Evolutionary conservation across 2,329 filamentous ascomycete species (phyloP), one percentile per base, ranked within the genome.

Genomic region (Venturia effusa): DNA sequence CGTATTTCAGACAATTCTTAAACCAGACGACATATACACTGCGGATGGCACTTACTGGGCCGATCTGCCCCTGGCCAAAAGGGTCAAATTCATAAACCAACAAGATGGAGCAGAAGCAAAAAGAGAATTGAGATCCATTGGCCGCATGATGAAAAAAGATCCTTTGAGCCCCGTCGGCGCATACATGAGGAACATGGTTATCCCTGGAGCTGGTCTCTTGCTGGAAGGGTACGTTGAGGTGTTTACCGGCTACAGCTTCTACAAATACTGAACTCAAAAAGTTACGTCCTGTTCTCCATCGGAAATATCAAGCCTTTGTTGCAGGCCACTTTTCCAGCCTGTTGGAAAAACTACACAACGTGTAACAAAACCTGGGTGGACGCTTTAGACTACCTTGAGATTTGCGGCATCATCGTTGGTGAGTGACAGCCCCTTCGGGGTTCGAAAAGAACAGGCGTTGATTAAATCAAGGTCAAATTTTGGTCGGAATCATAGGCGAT

Each of bases 281-380:
- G 91, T 70, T 97, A 97, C 73, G 92, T 97, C 51, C 84, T 97
- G 24, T 97, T 97, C 81, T 97, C 92, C 67, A 97, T 97, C 69
- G 93, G 93, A 65, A 97, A 96, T 76, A 80, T 97, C 68, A 86
- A 89, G 72, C 89, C 92, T 4, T 82, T 97, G 13, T 93, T 96
- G 72, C 76, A 84, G 66, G 81, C 84, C 40, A 84, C 86, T 6
- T 97, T 93, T 83, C 84, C 86, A 0, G 69, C 78, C 3, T 97
- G 93, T 80, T 97, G 93, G 93, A 80, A 80, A 30, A 73, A 72
- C 0, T 75, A 82, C 66, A 75, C 80, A 3, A 86, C 84, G 34
- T 97, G 93, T 79, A 84, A 84, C 72, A 75, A 83, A 68, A 89
- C 90, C 68, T 97, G 93, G 93, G 78, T 93, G 41, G 83, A 88